Percentiles rank a stretch among this genome's conserved stretches.
phyloP scores from a whole-genome alignment of 441 rosid genomes.

The Eruca vesicaria region DNA sequence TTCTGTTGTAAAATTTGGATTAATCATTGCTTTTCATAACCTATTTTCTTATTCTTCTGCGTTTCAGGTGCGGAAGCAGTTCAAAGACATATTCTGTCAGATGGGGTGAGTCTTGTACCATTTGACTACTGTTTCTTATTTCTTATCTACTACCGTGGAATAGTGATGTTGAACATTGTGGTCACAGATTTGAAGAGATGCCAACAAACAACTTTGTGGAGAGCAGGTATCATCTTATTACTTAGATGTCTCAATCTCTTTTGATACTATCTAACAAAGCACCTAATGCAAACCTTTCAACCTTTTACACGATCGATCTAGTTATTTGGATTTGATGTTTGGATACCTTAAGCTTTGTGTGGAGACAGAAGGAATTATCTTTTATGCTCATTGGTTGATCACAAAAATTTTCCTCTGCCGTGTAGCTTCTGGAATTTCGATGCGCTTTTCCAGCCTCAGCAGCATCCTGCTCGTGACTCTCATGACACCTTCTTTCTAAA shows the following conservation, averaged over 20 bases:
- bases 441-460: slow-evolving; percentile 94
- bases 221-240: slow-evolving; percentile 68
- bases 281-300: background rate
- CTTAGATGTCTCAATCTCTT: background rate
- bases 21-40: background rate
- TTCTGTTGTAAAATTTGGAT: background rate
- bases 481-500: slow-evolving; percentile 88
- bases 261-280: slow-evolving; percentile 6
- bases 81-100: slow-evolving; percentile 77
- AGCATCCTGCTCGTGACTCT: slow-evolving; percentile 98
- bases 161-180: slow-evolving; percentile 11
- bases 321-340: background rate
- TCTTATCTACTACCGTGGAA: background rate
- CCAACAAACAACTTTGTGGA: slow-evolving; percentile 91
- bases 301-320: background rate
- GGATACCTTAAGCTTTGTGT: background rate
- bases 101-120: slow-evolving; percentile 58
- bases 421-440: slow-evolving; percentile 84
- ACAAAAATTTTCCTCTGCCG: slow-evolving; percentile 19
- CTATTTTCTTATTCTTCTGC: background rate
- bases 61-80: slow-evolving; percentile 67
- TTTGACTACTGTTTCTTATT: background rate
- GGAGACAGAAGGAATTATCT: background rate
- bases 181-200: slow-evolving; percentile 94
- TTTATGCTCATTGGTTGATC: slow-evolving; percentile 1